Evolutionary conservation across 169 alveolate genomes (phyloP).

Genomic region (Cryptosporidium felis): DNA sequence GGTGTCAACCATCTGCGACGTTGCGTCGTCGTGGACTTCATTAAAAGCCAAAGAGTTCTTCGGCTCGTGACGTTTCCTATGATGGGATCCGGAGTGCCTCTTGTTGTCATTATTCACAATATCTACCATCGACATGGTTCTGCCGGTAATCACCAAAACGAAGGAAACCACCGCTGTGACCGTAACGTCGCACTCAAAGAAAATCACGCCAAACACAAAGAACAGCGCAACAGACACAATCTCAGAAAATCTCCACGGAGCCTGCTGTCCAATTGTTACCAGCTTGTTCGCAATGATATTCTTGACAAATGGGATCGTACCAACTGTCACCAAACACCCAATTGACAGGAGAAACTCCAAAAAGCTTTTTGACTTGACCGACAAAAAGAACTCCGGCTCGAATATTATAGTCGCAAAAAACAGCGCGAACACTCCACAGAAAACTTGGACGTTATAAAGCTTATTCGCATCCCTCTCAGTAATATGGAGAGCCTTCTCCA

Average conservation of each 20-base stretch:
- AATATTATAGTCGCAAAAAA: conserved; percentile 82
- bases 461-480: conserved; percentile 90
- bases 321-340: conserved; percentile 92
- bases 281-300: conserved; percentile 90
- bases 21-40: conserved; percentile 54
- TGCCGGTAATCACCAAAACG: conserved; percentile 80
- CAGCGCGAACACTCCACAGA: conserved; percentile 86
- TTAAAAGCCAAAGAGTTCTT: conserved; percentile 57
- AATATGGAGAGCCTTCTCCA: conserved; percentile 90
- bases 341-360: conserved; percentile 36
- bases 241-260: conserved; percentile 92
- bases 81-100: conserved; percentile 16
- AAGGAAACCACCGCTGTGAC: conserved; percentile 76
- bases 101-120: conserved; percentile 77
- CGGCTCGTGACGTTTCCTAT: not conserved
- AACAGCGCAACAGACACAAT: conserved; percentile 87
- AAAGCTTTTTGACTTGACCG: conserved; percentile 48
- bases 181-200: conserved; percentile 80
- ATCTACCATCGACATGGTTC: conserved; percentile 83
- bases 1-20: conserved; percentile 37
- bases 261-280: conserved; percentile 92
- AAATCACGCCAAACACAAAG: conserved; percentile 86
- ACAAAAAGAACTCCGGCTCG: conserved; percentile 64
- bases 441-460: conserved; percentile 91
- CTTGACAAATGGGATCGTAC: conserved; percentile 90